phyloP scores from a whole-genome alignment of 2,329 filamentous ascomycete genomes.

The Hymenoscyphus repandus region DNA sequence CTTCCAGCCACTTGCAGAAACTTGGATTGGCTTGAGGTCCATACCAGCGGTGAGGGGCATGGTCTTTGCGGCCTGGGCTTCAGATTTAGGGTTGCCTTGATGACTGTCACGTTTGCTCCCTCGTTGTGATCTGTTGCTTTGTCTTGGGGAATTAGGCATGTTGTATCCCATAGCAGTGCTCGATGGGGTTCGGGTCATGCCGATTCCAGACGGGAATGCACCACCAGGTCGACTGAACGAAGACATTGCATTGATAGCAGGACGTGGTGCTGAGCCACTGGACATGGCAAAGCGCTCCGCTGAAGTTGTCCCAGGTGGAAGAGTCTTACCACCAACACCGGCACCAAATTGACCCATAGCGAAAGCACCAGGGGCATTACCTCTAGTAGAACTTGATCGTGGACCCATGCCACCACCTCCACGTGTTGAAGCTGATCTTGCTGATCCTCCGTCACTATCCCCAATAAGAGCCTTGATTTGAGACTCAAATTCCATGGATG shows the following conservation, averaged over 20 bases:
- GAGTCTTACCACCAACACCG: slow-evolving; percentile 45
- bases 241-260: slow-evolving; percentile 49
- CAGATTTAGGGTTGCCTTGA: slow-evolving; percentile 43
- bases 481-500: slow-evolving; percentile 85
- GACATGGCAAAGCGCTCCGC: slow-evolving; percentile 68
- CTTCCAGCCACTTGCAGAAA: slow-evolving; percentile 81
- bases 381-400: slow-evolving; percentile 47
- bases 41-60: slow-evolving; percentile 87
- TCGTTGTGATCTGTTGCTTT: slow-evolving; percentile 53
- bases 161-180: slow-evolving; percentile 47
- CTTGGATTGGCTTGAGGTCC: slow-evolving; percentile 74
- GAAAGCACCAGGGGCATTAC: slow-evolving; percentile 45
- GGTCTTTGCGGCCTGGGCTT: slow-evolving; percentile 69
- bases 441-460: slow-evolving; percentile 61
- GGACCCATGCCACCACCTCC: slow-evolving; percentile 46
- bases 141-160: slow-evolving; percentile 66
- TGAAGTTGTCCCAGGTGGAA: slow-evolving; percentile 74
- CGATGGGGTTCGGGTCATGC: slow-evolving; percentile 63
- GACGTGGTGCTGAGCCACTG: slow-evolving; percentile 45
- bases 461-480: slow-evolving; percentile 85
- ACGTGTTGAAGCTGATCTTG: slow-evolving; percentile 57
- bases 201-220: slow-evolving; percentile 55
- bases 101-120: slow-evolving; percentile 58
- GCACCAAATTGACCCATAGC: slow-evolving; percentile 68
- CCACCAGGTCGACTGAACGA: slow-evolving; percentile 57